Evolutionary conservation across 108 stramenopile species (phyloP), one percentile per base, ranked within the genome.

Genomic region (Cyclostephanos invisitatus): DNA sequence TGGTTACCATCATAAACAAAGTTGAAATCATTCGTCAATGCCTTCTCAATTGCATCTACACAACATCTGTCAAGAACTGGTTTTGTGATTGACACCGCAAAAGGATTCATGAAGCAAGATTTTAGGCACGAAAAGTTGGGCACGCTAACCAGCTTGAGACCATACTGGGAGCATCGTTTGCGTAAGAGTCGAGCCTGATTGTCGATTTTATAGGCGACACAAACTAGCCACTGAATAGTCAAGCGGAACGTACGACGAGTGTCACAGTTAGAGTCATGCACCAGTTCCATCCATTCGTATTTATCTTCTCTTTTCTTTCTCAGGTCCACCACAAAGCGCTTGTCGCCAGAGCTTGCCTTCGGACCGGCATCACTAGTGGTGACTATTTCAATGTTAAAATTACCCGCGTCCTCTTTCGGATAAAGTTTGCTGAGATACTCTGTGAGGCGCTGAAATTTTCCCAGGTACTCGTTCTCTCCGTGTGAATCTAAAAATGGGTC

Each of bases 221-320:
- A 91, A n/a, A 93, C 95, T 29, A 96, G 86, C 95, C 95, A 96
- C 48, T 92, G 89, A 49, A 93, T 88, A 40, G 87, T 88, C 9
- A 96, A 88, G 47, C 92, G 76, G 68, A 88, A 96, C 15, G 91
- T 87, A 17, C 89, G 75, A 10, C 74, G 38, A 25, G 95, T 90
- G 68, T 88, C 83, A 64, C 91, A 93, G 7, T 80, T 85, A 25
- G 86, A 70, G 49, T 87, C 87, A 20, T 84, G 69, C 9, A 87
- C 82, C 49, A 96, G 64, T 67, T 93, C 90, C 61, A 91, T 80
- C 92, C 92, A 96, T 67, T 93, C 91, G 60, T 92, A 89, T 11
- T 85, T 80, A n/a, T 88, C 94, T n/a, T 68, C 62, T 29, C 80
- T 87, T 18, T 85, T 77, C 51, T 83, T 84, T 22, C 87, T 70